Evolutionary conservation across 2,329 filamentous ascomycete species (phyloP), one percentile per base, ranked within the genome.

Genomic region (Stagonosporopsis vannaccii): DNA sequence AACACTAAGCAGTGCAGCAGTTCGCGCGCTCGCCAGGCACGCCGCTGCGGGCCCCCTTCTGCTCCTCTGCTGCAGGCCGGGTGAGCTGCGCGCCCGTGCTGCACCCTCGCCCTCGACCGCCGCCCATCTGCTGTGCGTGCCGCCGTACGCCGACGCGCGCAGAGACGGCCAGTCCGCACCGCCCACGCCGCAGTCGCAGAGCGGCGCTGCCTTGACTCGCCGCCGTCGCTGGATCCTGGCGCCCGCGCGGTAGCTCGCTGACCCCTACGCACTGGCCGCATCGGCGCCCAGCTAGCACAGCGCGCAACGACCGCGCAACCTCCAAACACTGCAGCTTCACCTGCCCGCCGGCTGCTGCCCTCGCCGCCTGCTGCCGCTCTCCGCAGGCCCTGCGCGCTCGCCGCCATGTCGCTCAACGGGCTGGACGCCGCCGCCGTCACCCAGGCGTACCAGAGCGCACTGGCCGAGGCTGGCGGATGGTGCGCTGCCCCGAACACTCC

Each of bases 391-490:
- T 26, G 42, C 41, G 49, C 41, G 32, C 53, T 43, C 56, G 47
- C 40, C 56, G 67, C 46, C 57, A 98, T 98, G 94, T 97, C 94
- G 82, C 84, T 98, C 78, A 97, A 97, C 87, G 95, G 95, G 64
- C 84, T 98, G 79, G 93, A 97, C 81, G 85, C 87, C 80, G 81
- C 85, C 67, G 85, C 87, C 73, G 85, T 99, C 79, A 86, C 88
- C 78, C 91, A 96, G 80, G 92, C 93, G 70, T 89, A 96, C 79
- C 90, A 93, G 73, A 82, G 86, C 68, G 90, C 91, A 53, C 82
- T 88, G 68, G 85, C 85, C 58, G 95, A 98, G 78, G 87, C 91
- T 56, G 93, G 92, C 81, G 93, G 92, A 89, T 99, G 95, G 95
- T 98, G 85, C 78, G 90, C 82, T 58, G 35, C 58, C 44, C 37